Percentiles rank a stretch among this genome's conserved stretches.
phyloP scores from a whole-genome alignment of 768 basidiomycete species.

The Chalciporus pseudorubinellus region DNA sequence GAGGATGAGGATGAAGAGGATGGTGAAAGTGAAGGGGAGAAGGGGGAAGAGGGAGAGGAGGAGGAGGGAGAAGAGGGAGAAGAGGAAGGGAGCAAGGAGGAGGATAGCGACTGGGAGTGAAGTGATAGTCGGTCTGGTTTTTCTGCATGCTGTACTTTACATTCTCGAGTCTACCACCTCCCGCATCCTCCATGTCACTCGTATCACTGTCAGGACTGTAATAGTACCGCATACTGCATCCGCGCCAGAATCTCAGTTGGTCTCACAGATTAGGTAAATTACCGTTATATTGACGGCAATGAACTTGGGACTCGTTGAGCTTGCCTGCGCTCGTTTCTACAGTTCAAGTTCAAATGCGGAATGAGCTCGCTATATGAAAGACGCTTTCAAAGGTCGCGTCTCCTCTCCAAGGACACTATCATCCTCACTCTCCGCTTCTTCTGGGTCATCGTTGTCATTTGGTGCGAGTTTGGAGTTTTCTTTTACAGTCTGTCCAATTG shows the following conservation, averaged over 20 bases:
- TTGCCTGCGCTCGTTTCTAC: neutral
- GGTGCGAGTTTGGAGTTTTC: slow-evolving; percentile 63
- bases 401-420: slow-evolving; percentile 29
- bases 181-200: too few species aligned
- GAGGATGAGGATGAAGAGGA: slow-evolving; percentile 27
- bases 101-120: slow-evolving; percentile 62
- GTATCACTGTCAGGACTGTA: too few species aligned
- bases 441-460: slow-evolving; percentile 58
- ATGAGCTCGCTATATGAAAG: slow-evolving; percentile 31
- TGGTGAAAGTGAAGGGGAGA: neutral
- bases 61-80: slow-evolving; percentile 35
- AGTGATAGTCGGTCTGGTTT: neutral
- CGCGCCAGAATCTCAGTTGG: too few species aligned
- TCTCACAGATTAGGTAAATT: slow-evolving; percentile 12
- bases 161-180: neutral
- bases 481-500: slow-evolving; percentile 58
- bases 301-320: neutral
- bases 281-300: slow-evolving; percentile 9
- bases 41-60: slow-evolving; percentile 26
- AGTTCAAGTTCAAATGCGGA: slow-evolving; percentile 19
- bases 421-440: slow-evolving; percentile 46
- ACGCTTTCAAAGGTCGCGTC: slow-evolving; percentile 24
- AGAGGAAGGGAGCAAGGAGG: neutral
- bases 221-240: too few species aligned
- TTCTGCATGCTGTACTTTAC: slow-evolving; percentile 27